phyloP scores from a whole-genome alignment of 2,329 filamentous ascomycete species.

The Neodidymelliopsis sp. region DNA sequence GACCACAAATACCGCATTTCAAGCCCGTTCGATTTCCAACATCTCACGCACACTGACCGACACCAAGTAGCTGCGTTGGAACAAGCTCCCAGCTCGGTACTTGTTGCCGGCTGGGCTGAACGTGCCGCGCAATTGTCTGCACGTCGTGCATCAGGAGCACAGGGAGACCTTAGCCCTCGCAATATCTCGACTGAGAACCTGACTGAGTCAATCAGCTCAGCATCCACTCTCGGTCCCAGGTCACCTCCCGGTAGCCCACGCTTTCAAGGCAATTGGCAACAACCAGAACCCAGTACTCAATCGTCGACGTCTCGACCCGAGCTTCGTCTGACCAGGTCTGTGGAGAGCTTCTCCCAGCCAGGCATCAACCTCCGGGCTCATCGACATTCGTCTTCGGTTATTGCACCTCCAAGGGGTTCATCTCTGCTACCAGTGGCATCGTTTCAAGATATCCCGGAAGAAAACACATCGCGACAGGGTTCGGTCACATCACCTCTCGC shows the following conservation, averaged over 20 bases:
- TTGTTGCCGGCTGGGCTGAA: slow-evolving; percentile 49
- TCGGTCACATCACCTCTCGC: slow-evolving; percentile 7
- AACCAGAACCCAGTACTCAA: slow-evolving; percentile 18
- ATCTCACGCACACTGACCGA: slow-evolving; percentile 66
- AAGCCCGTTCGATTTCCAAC: slow-evolving; percentile 69
- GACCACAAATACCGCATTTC: slow-evolving; percentile 58
- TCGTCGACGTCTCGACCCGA: slow-evolving; percentile 21
- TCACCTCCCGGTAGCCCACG: slow-evolving; percentile 38
- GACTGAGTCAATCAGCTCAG: slow-evolving; percentile 26
- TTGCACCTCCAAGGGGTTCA: slow-evolving; percentile 51
- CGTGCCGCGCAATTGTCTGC: slow-evolving; percentile 4
- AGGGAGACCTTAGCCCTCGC: slow-evolving; percentile 3
- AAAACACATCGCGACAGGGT: slow-evolving; percentile 5
- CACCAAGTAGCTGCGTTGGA: slow-evolving; percentile 62
- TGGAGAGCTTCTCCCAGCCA: slow-evolving; percentile 65
- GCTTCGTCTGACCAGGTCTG: slow-evolving; percentile 44
- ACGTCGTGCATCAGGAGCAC: not conserved
- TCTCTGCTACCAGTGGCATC: slow-evolving; percentile 38
- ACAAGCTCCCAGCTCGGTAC: slow-evolving; percentile 58
- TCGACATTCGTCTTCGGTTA: slow-evolving; percentile 49
- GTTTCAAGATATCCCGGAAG: slow-evolving; percentile 31
- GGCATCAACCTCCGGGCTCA: slow-evolving; percentile 52
- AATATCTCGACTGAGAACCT: slow-evolving; percentile 9
- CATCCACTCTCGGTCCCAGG: slow-evolving; percentile 23
- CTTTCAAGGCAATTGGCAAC: slow-evolving; percentile 18